phyloP scores from a whole-genome alignment of 805 yeast genomes.

The Sugiyamaella valdiviana region DNA sequence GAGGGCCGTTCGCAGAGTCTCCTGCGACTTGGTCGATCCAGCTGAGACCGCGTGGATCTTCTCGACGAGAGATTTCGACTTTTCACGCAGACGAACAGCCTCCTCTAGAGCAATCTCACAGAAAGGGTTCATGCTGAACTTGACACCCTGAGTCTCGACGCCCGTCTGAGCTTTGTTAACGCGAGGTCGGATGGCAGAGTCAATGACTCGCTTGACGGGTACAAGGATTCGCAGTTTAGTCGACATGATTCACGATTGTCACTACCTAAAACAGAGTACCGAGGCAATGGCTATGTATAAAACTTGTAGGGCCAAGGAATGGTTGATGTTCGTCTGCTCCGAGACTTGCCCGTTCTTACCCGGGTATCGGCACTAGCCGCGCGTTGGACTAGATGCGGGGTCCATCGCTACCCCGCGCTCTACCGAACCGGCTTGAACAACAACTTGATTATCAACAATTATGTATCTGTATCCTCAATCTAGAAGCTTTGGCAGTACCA shows the following conservation, averaged over 20 bases:
- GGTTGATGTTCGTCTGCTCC: background rate
- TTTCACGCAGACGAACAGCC: conserved; percentile 72
- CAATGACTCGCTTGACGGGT: conserved; percentile 93
- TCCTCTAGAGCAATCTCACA: conserved; percentile 98
- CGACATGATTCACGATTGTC: conserved; percentile 21
- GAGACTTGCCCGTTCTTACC: background rate
- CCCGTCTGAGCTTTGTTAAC: conserved; percentile 81
- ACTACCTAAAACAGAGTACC: too few relatives aligned
- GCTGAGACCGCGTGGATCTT: conserved; percentile 85
- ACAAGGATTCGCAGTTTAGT: conserved; percentile 55
- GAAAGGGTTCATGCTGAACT: conserved; percentile 91
- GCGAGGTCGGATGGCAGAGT: conserved; percentile 88
- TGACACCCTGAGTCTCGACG: conserved; percentile 81
- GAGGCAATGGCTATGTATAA: too few relatives aligned
- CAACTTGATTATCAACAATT: background rate
- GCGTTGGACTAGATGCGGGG: background rate
- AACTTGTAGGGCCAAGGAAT: background rate
- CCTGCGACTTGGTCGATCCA: conserved; percentile 83
- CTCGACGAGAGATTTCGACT: conserved; percentile 53
- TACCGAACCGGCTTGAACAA: background rate
- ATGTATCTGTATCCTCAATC: too few relatives aligned
- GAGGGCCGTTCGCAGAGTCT: conserved; percentile 77
- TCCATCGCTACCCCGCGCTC: background rate
- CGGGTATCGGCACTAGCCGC: background rate
- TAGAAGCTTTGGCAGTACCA: too few relatives aligned